Evolutionary conservation across 805 yeast genomes (phyloP).

Genomic region (Torulaspora maleeae): DNA sequence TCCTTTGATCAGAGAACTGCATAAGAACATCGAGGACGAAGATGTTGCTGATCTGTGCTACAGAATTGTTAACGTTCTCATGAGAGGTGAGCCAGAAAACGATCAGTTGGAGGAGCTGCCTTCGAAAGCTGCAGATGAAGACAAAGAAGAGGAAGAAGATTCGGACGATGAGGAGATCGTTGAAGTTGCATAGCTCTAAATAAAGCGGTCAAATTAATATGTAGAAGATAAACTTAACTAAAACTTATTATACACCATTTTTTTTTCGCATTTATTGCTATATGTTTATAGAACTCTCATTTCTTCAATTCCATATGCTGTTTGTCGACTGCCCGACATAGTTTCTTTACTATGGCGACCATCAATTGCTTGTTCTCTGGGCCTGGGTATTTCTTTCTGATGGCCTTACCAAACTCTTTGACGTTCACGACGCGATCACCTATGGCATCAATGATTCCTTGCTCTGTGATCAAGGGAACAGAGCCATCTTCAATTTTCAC

Average conservation of each 20-base stretch:
- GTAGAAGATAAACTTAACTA: not conserved
- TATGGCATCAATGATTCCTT: constrained; percentile 65
- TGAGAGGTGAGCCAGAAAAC: constrained; percentile 74
- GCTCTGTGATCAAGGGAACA: constrained; percentile 51
- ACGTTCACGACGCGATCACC: constrained; percentile 36
- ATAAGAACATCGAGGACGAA: constrained; percentile 49
- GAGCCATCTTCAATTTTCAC: constrained; percentile 36
- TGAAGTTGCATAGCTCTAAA: constrained; percentile 31
- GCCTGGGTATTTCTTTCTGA: constrained; percentile 49
- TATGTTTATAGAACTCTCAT: constrained; percentile 1
- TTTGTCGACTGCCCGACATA: constrained; percentile 30
- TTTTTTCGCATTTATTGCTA: not conserved
- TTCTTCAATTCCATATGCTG: constrained; percentile 33
- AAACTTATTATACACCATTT: constrained; percentile 2
- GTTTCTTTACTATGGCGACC: constrained; percentile 31
- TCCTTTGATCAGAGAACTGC: constrained; percentile 80
- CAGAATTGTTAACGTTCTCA: constrained; percentile 79
- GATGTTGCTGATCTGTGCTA: constrained; percentile 68
- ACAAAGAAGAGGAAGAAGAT: constrained; percentile 34
- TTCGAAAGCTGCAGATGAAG: constrained; percentile 46
- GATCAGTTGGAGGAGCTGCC: constrained; percentile 46
- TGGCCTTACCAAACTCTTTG: constrained; percentile 57
- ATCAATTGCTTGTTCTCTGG: constrained; percentile 30
- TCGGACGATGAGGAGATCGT: constrained; percentile 32
- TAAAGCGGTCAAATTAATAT: not conserved